Evolutionary conservation across 2,329 filamentous ascomycete genomes (phyloP), one percentile per base, ranked within the genome.

Genomic region (Aquanectria penicillioides): DNA sequence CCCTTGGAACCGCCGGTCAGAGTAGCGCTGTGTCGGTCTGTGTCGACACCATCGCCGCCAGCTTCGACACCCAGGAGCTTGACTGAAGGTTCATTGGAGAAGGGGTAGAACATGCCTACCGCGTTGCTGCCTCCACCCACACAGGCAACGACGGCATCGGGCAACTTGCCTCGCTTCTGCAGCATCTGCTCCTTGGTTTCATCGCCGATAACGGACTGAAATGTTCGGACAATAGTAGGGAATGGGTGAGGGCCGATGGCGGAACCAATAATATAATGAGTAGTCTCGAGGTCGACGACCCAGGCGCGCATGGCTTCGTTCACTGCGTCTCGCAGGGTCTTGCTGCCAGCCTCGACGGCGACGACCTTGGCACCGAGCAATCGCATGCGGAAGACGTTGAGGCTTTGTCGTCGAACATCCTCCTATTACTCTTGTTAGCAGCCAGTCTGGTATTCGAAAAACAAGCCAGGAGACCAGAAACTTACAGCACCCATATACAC

Each of bases 351-450:
- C 74, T 97, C 93, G 40, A 99, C 95, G 4, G 95, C 90, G 34
- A 99, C 86, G 36, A 99, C 95, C 68, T 91, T 90, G 46, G 95
- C 95, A 59, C 95, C 95, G 6, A 99, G 89, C 10, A 99, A 86
- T 77, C 96, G 95, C 86, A 99, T 99, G 38, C 95, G 91, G 87
- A 99, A 99, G 33, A 99, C 95, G 77, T 99, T 99, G 57, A 99
- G 84, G 2, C 95, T 94, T 77, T 99, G 95, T 68, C 95, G 89
- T 57, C 95, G 90, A 49, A 98, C 95, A 72, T 99, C 95, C 80
- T 99, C 95, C 71, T 82, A 48, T 49, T 25, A 15, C n/a, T 12
- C 2, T 18, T 44, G 55, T 76, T 66, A 73, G 71, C 62, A 15
- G 40, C 34, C 20, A 31, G n/a, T 15, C 37, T 10, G 22, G 6